Conservation (phyloP, 495 filamentous ascomycete species). For the Penicillium subrubescens region DNA sequence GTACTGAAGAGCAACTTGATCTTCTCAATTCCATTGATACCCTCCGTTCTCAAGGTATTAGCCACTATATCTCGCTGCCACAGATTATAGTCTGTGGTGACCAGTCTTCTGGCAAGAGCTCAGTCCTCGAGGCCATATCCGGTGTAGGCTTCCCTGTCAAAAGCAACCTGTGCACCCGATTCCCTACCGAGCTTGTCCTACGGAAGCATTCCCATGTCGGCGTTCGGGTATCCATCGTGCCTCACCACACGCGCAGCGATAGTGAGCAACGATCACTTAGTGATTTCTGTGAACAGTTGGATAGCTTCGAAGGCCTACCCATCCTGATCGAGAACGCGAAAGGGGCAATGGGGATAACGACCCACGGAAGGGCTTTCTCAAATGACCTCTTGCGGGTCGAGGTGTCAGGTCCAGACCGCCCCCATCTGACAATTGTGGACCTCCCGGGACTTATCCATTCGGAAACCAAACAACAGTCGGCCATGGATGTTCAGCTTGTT, state of each 20-base stretch:
- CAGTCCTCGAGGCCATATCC: conserved; percentile 50
- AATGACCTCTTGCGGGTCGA: conserved; percentile 66
- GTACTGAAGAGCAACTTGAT: background rate
- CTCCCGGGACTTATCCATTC: conserved; percentile 62
- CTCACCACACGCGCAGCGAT: conserved; percentile 26
- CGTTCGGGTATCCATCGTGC: conserved; percentile 48
- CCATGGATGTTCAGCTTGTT: conserved; percentile 45
- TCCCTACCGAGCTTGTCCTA: conserved; percentile 38
- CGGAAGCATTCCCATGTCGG: conserved; percentile 23
- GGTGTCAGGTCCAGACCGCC: conserved; percentile 58
- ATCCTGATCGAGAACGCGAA: conserved; percentile 51
- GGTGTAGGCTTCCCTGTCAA: conserved; percentile 32
- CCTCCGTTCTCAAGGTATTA: background rate
- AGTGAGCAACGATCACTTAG: conserved; percentile 16
- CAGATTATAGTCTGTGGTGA: conserved; percentile 63
- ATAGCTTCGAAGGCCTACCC: conserved; percentile 34
- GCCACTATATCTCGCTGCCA: conserved; percentile 30
- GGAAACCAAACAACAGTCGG: conserved; percentile 34
- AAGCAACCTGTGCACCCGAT: conserved; percentile 34
- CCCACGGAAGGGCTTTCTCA: conserved; percentile 39
- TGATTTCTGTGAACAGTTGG: conserved; percentile 14
- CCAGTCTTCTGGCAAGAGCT: conserved; percentile 63
- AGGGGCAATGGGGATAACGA: conserved; percentile 46
- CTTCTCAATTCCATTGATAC: conserved; percentile 6
- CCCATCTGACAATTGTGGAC: conserved; percentile 67